These are phyloP conservation scores for Lotus japonicus DNA, from an alignment of 306 rosid species.

Conservation along the genomic window DNA sequence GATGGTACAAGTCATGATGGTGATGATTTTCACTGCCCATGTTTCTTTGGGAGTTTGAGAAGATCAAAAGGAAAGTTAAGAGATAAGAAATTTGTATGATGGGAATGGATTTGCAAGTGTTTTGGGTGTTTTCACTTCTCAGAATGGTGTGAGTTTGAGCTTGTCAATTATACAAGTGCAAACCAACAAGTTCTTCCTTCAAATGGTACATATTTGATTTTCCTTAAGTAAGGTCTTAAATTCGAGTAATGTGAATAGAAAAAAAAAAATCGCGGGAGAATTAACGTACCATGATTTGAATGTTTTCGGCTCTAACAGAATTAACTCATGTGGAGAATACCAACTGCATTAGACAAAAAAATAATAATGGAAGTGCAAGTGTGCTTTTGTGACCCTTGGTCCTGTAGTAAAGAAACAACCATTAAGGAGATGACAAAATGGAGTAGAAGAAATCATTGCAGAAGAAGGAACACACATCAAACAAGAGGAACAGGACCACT, in stretches of 20 bases:
- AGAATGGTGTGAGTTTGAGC: constrained; percentile 9
- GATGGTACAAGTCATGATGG: constrained; percentile 14
- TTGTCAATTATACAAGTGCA: constrained; percentile 26
- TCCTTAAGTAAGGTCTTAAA: too few species aligned
- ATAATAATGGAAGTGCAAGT: too few species aligned
- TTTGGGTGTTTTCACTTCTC: constrained; percentile 3
- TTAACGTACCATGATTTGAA: too few species aligned
- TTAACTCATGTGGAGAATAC: too few species aligned
- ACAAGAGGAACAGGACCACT: constrained; percentile 4
- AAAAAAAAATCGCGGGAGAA: too few species aligned
- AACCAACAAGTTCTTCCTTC: too few species aligned
- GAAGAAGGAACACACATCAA: constrained; percentile 2
- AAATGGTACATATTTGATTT: too few species aligned
- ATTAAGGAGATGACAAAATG: background rate
- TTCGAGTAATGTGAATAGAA: too few species aligned
- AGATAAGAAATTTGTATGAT: background rate
- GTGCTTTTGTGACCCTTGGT: too few species aligned
- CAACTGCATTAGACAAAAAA: background rate
- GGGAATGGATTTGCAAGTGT: constrained; percentile 1
- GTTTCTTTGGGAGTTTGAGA: background rate
- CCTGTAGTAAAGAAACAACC: too few species aligned
- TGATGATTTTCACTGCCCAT: constrained; percentile 45
- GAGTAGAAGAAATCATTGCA: background rate
- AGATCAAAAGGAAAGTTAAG: background rate
- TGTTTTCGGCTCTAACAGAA: too few species aligned